Evolutionary conservation across 2,329 filamentous ascomycete species (phyloP).

Genomic region (Nemania sp.): DNA sequence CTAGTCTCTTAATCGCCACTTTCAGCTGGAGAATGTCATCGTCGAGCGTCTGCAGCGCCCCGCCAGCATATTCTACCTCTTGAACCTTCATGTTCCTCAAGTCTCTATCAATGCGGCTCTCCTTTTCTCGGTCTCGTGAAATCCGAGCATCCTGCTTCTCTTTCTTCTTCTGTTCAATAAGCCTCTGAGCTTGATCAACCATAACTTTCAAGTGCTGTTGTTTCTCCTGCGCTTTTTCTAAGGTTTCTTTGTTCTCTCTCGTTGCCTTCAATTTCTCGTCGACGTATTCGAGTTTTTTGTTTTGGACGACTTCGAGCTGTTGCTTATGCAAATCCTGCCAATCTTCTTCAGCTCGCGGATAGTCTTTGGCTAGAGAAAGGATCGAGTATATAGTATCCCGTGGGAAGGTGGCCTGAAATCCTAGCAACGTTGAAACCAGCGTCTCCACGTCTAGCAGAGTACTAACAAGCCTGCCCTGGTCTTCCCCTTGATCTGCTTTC

Average conservation of each 20-base stretch:
- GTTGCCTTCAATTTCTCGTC: not conserved
- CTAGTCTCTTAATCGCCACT: not conserved
- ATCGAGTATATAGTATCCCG: conserved; percentile 17
- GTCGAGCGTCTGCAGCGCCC: conserved; percentile 2
- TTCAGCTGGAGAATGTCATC: conserved; percentile 3
- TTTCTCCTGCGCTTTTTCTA: not conserved
- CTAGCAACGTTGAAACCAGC: conserved; percentile 9
- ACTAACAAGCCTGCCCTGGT: conserved; percentile 6
- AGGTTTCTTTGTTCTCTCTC: not conserved
- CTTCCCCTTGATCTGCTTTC: conserved; percentile 7
- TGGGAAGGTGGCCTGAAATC: conserved; percentile 11
- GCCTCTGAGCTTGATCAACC: not conserved
- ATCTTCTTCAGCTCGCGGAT: not conserved
- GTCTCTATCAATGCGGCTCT: not conserved
- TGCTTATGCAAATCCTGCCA: conserved; percentile 1
- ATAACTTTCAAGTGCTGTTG: not conserved
- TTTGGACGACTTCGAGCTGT: not conserved
- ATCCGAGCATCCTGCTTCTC: conserved; percentile 9
- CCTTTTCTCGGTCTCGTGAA: not conserved
- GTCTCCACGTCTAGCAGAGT: conserved; percentile 9
- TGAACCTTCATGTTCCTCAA: conserved; percentile 4
- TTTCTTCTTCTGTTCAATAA: conserved; percentile 9
- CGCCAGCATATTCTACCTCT: conserved; percentile 6
- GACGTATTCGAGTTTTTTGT: not conserved
- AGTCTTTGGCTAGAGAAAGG: conserved; percentile 8